Base-by-base conservation (phyloP, 2,329 filamentous ascomycete species). In the Lomentospora prolificans region DNA sequence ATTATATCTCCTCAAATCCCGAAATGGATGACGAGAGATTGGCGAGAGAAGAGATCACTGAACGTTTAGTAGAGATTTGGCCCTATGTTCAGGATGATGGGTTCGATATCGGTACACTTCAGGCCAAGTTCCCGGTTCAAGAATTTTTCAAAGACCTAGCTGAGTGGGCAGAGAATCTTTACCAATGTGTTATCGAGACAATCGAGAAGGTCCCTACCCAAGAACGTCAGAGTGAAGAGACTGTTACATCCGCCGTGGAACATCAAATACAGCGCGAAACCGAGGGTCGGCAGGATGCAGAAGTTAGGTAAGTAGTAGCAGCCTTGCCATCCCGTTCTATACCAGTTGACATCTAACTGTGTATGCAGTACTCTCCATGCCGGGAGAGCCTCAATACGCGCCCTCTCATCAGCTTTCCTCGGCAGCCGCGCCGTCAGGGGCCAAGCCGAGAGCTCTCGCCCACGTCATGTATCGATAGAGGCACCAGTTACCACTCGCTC, bases 141-240 rank as follows among this genome's bases (percentile, higher is more conserved):
- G 46, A 50, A 9, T 57, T 55, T 25, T 44, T 60, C 19, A 53
- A 57, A 14, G 57, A 59, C 9, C 51, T 60, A 28, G 46, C 51
- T 27, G 44, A 51, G 24, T 60, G 58, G 27, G 48, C 57, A 19
- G 28, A 55, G 46, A 58, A 55, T 41, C 53, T 59, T 5, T 60
- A 58, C 31, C 53, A 55, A n/a, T 57, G 27, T 24, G 53, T 55
- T 5, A 30, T 22, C 3, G 27, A 31, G 7, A 55, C 53, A 8
- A 55, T 55, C 12, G 41, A 19, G 28, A 50, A 30, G 3, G 25
- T 51, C 4, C n/a, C 24, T 50, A 4, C 25, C 44, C 19, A 39
- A 44, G 24, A 33, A 30, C 27, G 22, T 51, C 44, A 9, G 44
- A 25, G 6, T 41, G 52, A 55, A 50, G 51, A 39, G 12, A 36